phyloP scores from a whole-genome alignment of 352 stramenopile species.

The Thalassiosira pacifica region DNA sequence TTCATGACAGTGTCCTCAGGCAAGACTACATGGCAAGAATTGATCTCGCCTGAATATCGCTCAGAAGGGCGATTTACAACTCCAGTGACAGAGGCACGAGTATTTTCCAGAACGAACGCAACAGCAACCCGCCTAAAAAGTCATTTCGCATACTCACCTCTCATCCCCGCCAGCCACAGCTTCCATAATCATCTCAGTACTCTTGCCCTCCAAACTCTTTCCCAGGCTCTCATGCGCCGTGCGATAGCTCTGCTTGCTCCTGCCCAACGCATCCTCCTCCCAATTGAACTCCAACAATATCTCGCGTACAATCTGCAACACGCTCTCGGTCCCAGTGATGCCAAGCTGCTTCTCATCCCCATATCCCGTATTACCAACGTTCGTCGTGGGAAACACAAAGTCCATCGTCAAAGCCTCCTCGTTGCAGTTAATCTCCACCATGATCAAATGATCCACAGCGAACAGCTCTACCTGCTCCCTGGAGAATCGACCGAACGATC shows the following conservation, averaged over 20 bases:
- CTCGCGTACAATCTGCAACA: constrained; percentile 88
- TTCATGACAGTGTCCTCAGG: too few relatives aligned
- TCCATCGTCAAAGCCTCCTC: constrained; percentile 90
- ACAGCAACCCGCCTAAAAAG: too few relatives aligned
- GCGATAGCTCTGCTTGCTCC: constrained; percentile 88
- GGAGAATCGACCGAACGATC: constrained; percentile 87
- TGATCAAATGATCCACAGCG: constrained; percentile 90
- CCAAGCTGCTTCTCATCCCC: constrained; percentile 81
- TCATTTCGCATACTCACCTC: constrained; percentile 59
- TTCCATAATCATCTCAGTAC: constrained; percentile 86
- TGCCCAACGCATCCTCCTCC: constrained; percentile 89
- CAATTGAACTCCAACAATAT: constrained; percentile 90
- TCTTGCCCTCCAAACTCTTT: constrained; percentile 86
- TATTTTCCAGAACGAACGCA: too few relatives aligned
- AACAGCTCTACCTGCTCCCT: constrained; percentile 92
- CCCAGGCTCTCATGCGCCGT: constrained; percentile 83
- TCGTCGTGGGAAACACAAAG: constrained; percentile 90
- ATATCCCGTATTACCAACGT: constrained; percentile 87
- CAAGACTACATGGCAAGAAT: too few relatives aligned
- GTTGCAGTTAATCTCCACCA: constrained; percentile 90
- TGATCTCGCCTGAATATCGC: too few relatives aligned
- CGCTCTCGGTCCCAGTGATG: constrained; percentile 89
- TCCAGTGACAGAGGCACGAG: too few relatives aligned
- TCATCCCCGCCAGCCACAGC: constrained; percentile 79
- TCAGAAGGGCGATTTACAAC: too few relatives aligned